phyloP scores from a whole-genome alignment of 1,284 basidiomycete genomes.

The Coniferiporia sulphurascens region DNA sequence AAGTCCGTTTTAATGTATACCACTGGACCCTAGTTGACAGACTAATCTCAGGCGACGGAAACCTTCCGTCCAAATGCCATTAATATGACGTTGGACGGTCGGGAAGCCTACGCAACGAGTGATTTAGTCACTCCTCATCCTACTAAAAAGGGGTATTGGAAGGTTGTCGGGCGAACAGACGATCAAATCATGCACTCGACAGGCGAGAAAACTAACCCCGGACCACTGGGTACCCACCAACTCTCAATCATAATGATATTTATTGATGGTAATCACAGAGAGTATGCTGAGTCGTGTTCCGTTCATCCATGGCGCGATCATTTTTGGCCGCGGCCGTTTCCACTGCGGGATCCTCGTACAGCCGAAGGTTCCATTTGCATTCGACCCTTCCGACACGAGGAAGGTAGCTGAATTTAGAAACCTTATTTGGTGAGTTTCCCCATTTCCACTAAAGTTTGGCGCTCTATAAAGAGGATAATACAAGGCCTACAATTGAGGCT shows the following conservation, averaged over 20 bases:
- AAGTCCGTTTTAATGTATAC: not conserved
- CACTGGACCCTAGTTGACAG: not conserved
- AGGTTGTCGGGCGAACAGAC: conserved; percentile 41
- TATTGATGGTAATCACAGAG: conserved; percentile 25
- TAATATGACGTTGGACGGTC: conserved; percentile 27
- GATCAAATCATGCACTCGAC: conserved; percentile 49
- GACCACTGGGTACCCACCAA: too few relatives aligned
- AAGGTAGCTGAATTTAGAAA: conserved; percentile 6
- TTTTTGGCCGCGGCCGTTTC: conserved; percentile 39
- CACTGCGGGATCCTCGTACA: conserved; percentile 40
- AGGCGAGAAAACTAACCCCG: conserved; percentile 48
- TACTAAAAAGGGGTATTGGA: too few relatives aligned
- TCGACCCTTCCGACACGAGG: conserved; percentile 8
- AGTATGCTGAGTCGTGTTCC: conserved; percentile 33
- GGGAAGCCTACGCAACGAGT: conserved; percentile 32
- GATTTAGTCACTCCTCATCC: too few relatives aligned
- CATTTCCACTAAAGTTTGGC: not conserved
- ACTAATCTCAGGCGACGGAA: not conserved
- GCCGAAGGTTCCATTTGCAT: conserved; percentile 26
- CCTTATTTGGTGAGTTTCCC: conserved; percentile 7
- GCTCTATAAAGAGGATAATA: not conserved
- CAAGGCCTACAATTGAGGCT: not conserved
- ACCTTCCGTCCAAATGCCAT: conserved; percentile 15
- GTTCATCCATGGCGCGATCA: conserved; percentile 28
- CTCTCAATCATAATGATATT: not conserved